These are phyloP conservation scores for Ogataea methanolica DNA, from an alignment of 805 yeast species.

Conservation along the genomic window DNA sequence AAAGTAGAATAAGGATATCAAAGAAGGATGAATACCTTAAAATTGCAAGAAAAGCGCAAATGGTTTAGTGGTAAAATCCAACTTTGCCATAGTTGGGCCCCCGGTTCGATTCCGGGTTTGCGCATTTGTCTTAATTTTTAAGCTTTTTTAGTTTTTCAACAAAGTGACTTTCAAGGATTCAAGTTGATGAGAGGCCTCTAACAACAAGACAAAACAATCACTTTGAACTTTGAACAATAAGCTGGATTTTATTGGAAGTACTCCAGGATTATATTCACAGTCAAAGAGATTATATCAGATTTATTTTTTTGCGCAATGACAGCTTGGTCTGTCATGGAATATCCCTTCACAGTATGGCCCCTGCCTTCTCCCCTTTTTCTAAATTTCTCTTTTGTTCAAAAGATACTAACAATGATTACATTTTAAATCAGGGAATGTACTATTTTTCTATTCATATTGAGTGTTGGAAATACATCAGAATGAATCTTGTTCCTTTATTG, in stretches of 20 bases:
- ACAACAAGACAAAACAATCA: too few relatives aligned
- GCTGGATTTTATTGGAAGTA: too few relatives aligned
- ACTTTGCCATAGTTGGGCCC: slow-evolving; percentile 25
- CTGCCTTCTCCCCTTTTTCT: too few relatives aligned
- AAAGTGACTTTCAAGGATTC: too few relatives aligned
- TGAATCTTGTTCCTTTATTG: slow-evolving; percentile 20
- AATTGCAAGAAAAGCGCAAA: slow-evolving; percentile 11
- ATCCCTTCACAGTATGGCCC: slow-evolving; percentile 15
- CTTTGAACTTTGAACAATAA: too few relatives aligned
- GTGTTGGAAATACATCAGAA: slow-evolving; percentile 23
- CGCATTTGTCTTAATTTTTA: slow-evolving; percentile 11
- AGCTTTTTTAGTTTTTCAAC: neutral
- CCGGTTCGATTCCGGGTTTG: slow-evolving; percentile 25
- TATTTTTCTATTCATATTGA: slow-evolving; percentile 20
- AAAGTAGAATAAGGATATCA: too few relatives aligned
- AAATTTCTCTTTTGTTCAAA: too few relatives aligned
- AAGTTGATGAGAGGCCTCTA: too few relatives aligned
- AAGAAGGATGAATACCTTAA: too few relatives aligned
- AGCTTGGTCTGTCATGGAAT: slow-evolving; percentile 6
- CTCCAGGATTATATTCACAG: too few relatives aligned
- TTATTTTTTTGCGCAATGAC: slow-evolving; percentile 2
- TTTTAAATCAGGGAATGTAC: slow-evolving; percentile 20
- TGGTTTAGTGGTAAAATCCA: slow-evolving; percentile 24
- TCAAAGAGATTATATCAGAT: too few relatives aligned
- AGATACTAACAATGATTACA: slow-evolving; percentile 1